Base-by-base conservation (phyloP, 495 filamentous ascomycete genomes). In the Aspergillus coremiiformis region DNA sequence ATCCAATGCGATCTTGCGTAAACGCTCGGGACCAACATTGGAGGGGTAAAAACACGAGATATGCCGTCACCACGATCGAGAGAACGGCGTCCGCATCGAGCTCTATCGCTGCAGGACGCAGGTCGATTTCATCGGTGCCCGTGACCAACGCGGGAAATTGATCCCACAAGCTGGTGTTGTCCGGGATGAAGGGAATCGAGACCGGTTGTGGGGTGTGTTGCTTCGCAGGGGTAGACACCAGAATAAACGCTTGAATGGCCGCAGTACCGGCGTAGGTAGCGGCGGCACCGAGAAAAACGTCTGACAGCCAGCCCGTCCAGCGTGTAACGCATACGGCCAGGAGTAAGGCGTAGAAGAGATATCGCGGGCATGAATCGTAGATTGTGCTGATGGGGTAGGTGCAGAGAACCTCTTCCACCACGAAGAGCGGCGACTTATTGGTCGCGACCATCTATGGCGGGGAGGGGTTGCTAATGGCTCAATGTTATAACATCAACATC, bases 221-320 rank as follows among this genome's bases (percentile, higher is more conserved):
- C 14, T 55, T 56, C 4, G 54, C 39, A 1, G 29, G 51, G 42
- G 51, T 63, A 0, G 64, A 54, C 9, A 68, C 54, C 4, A 70
- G 55, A 37, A 70, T 68, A 32, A 70, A 70, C 0, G 67, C 44
- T 37, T 70, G 57, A 4, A 70, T 61, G 8, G 67, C 66, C 1
- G 66, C 67, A 0, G 62, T 67, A 3, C 67, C 67, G 14, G 67
- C 67, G 33, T 70, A 70, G 7, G 64, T 64, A 10, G 67, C 64
- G 0, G 67, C 65, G 1, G 66, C 50, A 5, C 67, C 64, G 2
- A 70, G 54, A 24, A 70, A 68, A 1, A 67, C 64, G 39, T 68
- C 52, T 8, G 59, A 55, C 0, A 68, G 49, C 66, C 67, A 70
- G 37, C 66, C 67, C 1, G 62, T 65, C 67, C 67, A 70, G 9